A percentile compares a stretch with the other conserved stretches of the same genome.
Conservation (phyloP, 495 filamentous ascomycete genomes). For the Aspergillus olivimuriae region DNA sequence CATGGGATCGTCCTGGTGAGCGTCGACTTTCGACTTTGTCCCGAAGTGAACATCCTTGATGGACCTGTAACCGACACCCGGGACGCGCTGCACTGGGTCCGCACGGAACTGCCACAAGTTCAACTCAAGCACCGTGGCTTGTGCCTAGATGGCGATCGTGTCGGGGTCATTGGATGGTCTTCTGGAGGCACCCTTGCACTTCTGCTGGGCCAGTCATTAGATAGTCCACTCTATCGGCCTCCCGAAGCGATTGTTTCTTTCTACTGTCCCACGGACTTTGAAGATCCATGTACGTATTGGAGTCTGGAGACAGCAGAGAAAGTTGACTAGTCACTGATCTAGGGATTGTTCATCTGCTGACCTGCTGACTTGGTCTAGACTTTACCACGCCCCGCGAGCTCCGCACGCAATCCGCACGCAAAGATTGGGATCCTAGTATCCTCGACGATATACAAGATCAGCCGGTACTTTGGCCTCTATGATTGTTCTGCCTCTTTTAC, state of each 20-base stretch:
- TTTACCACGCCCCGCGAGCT: too few relatives aligned
- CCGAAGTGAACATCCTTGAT: constrained; percentile 33
- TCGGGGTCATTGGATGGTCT: constrained; percentile 51
- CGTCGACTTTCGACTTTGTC: constrained; percentile 50
- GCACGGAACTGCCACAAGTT: constrained; percentile 28
- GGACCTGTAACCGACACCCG: constrained; percentile 44
- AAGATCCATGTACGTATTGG: constrained; percentile 11
- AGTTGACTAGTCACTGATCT: neutral
- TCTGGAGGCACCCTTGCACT: constrained; percentile 49
- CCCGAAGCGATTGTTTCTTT: constrained; percentile 46
- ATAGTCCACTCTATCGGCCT: constrained; percentile 19
- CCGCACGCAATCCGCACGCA: too few relatives aligned
- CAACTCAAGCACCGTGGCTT: constrained; percentile 17
- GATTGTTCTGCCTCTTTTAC: too few relatives aligned
- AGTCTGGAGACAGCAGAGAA: neutral
- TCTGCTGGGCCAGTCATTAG: constrained; percentile 33
- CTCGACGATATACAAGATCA: too few relatives aligned
- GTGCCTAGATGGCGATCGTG: constrained; percentile 24
- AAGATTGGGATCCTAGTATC: too few relatives aligned
- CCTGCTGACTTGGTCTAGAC: too few relatives aligned
- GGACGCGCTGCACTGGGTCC: constrained; percentile 40
- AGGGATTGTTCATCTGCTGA: neutral
- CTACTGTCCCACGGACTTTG: constrained; percentile 44
- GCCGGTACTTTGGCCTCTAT: too few relatives aligned
- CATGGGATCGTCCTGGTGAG: constrained; percentile 45